phyloP scores from a whole-genome alignment of 2,329 filamentous ascomycete genomes.

The Clarireedia monteithiana region DNA sequence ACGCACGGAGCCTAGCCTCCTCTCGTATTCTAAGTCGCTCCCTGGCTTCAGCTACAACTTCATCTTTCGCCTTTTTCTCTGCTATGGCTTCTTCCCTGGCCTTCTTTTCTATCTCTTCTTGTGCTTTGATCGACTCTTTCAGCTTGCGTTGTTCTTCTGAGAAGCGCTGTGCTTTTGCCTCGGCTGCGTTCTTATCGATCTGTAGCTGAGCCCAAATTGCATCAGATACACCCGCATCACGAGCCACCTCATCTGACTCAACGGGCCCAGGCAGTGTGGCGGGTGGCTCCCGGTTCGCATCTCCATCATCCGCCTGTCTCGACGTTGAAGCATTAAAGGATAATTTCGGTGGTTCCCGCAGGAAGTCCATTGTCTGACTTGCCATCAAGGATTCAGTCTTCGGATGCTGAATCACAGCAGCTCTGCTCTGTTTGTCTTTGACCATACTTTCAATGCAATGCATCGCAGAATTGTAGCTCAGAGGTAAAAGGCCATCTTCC shows the following conservation, averaged over 20 bases:
- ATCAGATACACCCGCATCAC: slow-evolving; percentile 53
- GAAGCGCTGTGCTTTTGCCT: slow-evolving; percentile 10
- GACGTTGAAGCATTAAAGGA: neutral
- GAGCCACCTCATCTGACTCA: slow-evolving; percentile 14
- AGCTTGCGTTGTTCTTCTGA: neutral
- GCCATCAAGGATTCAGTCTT: neutral
- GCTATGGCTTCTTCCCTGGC: slow-evolving; percentile 12
- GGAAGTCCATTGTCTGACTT: slow-evolving; percentile 6
- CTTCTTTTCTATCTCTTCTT: slow-evolving; percentile 13
- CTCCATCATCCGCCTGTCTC: neutral
- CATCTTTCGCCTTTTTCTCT: neutral
- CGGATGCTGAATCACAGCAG: neutral
- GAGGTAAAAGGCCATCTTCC: no score
- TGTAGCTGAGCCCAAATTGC: slow-evolving; percentile 54
- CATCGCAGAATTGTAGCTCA: slow-evolving; percentile 6
- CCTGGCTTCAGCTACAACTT: slow-evolving; percentile 1
- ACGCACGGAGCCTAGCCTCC: slow-evolving; percentile 24
- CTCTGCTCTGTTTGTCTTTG: slow-evolving; percentile 10
- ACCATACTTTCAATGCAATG: slow-evolving; percentile 22
- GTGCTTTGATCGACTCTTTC: slow-evolving; percentile 22
- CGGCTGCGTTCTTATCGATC: slow-evolving; percentile 34
- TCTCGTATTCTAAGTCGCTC: slow-evolving; percentile 17
- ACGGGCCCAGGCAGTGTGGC: neutral
- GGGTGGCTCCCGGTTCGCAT: neutral
- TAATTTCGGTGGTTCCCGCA: neutral